Evolutionary conservation across 2,329 filamentous ascomycete species (phyloP), one percentile per base, ranked within the genome.

Genomic region (Colletotrichum lini): DNA sequence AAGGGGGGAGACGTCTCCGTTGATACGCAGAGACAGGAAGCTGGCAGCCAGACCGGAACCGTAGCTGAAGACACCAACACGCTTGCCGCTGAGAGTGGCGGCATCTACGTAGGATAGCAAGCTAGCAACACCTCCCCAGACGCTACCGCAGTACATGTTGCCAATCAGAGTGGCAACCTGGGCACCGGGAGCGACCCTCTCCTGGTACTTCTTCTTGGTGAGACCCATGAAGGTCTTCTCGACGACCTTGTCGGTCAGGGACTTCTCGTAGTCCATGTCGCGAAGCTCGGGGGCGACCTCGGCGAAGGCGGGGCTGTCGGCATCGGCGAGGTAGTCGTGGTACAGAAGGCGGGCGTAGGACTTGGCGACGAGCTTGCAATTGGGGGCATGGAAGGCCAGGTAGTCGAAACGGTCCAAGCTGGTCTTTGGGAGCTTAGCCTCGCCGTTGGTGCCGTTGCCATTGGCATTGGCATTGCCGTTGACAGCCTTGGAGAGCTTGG

Each of bases 201-300:
- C 92, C 79, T 90, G 88, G 84, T 94, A 96, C 77, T 89, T 90
- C 88, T 95, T 95, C 90, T 96, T 96, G 81, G 92, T 92, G 76
- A 96, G 87, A 69, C 80, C 87, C 92, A 96, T 94, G 82, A 96
- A 96, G 73, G 92, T 92, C 90, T 96, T 96, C 87, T 96, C 94
- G 49, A 96, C 89, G 64, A 87, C 88, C 87, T 94, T 95, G 86
- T 96, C 94, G 73, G 89, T 90, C 77, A 96, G 83, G 3, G 94
- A 96, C 83, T 92, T 91, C 79, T 92, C 86, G 83, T 96, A 96
- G 79, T 93, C 91, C 83, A 96, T 87, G 77, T 94, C 92, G 74
- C 91, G 90, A 73, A 96, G 84, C 82, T 95, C 93, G 52, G 91
- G 87, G 64, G 94, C 89, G 47, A 96, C 92, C 75, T 94, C 92